Conservation (phyloP, 805 yeast species). For the Aciculoconidium aculeatum region DNA sequence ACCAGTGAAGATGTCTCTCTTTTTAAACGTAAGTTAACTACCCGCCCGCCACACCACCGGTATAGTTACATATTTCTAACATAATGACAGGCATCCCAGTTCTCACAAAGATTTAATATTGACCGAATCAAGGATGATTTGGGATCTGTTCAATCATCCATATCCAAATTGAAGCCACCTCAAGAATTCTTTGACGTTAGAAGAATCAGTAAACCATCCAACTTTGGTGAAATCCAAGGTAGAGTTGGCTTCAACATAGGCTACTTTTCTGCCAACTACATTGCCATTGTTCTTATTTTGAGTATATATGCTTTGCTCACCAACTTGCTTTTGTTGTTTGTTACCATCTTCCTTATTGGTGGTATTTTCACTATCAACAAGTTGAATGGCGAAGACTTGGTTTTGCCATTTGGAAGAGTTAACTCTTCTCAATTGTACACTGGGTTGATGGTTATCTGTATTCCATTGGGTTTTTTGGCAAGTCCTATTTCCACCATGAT, state of each 20-base stretch:
- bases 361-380: constrained; percentile 77
- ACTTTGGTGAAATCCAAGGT: constrained; percentile 82
- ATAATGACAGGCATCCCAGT: constrained; percentile 11
- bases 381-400: constrained; percentile 79
- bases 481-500: constrained; percentile 84
- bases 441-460: constrained; percentile 64
- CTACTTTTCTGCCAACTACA: constrained; percentile 83
- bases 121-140: constrained; percentile 20
- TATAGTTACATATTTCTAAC: too few species aligned
- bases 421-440: constrained; percentile 82
- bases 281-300: constrained; percentile 62
- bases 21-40: constrained; percentile 6
- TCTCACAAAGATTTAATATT: constrained; percentile 19
- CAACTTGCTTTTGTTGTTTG: constrained; percentile 78
- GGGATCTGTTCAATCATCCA: constrained; percentile 49
- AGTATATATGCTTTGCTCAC: constrained; percentile 84
- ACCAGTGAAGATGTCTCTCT: constrained; percentile 8
- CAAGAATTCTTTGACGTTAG: constrained; percentile 91
- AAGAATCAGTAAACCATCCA: constrained; percentile 84
- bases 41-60: too few species aligned
- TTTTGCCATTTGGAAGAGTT: constrained; percentile 63
- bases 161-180: constrained; percentile 76
- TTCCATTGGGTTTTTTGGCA: constrained; percentile 82
- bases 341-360: constrained; percentile 59
- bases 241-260: constrained; percentile 83